phyloP scores from a whole-genome alignment of 352 stramenopile species.

The Globisporangium spiculum region DNA sequence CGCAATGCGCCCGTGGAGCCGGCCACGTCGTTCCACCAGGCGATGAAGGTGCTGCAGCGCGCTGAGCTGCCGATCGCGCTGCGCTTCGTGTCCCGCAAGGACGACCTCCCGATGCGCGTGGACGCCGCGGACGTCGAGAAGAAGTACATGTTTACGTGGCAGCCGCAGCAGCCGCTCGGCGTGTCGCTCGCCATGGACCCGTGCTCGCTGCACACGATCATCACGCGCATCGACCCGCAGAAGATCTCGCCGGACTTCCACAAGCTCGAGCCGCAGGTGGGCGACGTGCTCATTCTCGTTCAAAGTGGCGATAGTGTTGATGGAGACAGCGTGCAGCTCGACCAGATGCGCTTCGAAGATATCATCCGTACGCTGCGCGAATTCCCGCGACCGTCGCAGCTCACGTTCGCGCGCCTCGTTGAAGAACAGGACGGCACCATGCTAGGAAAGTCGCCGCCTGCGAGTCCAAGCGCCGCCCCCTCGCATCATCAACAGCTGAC shows the following conservation, averaged over 20 bases:
- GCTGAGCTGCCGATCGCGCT: constrained; percentile 57
- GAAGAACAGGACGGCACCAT: constrained; percentile 23
- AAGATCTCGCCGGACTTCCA: constrained; percentile 62
- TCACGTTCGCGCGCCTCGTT: constrained; percentile 55
- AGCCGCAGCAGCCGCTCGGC: constrained; percentile 42
- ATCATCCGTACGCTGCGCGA: constrained; percentile 48
- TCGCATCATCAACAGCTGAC: not conserved
- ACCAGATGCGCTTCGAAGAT: constrained; percentile 70
- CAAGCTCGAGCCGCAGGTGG: constrained; percentile 44
- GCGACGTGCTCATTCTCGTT: constrained; percentile 64
- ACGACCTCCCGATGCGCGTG: constrained; percentile 36
- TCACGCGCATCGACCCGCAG: constrained; percentile 57
- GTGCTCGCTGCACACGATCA: constrained; percentile 62
- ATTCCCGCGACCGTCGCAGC: constrained; percentile 52
- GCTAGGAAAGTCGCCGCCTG: constrained; percentile 4
- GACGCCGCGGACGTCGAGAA: constrained; percentile 34
- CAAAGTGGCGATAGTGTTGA: constrained; percentile 27
- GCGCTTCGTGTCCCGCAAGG: constrained; percentile 57
- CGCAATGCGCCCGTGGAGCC: constrained; percentile 31
- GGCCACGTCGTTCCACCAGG: constrained; percentile 42
- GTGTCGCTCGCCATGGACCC: constrained; percentile 80
- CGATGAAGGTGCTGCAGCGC: constrained; percentile 50
- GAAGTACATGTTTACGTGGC: constrained; percentile 62
- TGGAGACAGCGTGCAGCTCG: constrained; percentile 26
- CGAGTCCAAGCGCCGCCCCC: constrained; percentile 2